Evolutionary conservation across 345 rosid species (phyloP), one percentile per base, ranked within the genome.

Genomic region (Clausena lansium): DNA sequence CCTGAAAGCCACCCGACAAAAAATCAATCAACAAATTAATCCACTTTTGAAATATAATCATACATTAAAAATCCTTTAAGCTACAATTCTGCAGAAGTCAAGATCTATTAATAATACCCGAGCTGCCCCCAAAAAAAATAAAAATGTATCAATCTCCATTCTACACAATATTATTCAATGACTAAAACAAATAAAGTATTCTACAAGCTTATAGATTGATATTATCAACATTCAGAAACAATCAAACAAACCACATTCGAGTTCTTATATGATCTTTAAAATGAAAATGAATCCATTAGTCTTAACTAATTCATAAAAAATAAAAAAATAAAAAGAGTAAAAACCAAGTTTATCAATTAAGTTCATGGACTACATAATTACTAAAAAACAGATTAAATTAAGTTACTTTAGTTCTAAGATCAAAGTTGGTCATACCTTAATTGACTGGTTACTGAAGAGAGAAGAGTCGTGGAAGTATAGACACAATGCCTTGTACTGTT

Each of bases 391-490:
- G 20, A 50, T 17, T 50, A 17, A 50, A 47, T 47, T 47, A 47
- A 52, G 13, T 45, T 52, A 52, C 22, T 11, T 52, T 5, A 52
- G 22, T 17, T 52, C 67, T 13, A 61, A 32, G 60, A 28, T 17
- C 50, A 59, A n/a, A 47, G 28, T 13, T 63, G 77, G 60, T 75
- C 70, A 30, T 64, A 75, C 78, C 70, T 32, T 9, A 41, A 8
- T 30, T 50, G 78, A 33, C 50, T 50, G 32, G 9, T 0, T 19
- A 35, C 39, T 33, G 68, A 7, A 62, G n/a, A 27, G 19, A 25
- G 39, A 39, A 11, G 50, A 11, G 58, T 10, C 13, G 77, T 28
- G 11, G 45, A 45, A 30, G 63, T 69, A 19, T 17, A 15, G 11
- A 47, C n/a, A n/a, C 15, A 10, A 27, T n/a, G 25, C 27, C 24